Base-by-base conservation (phyloP, 495 filamentous ascomycete species). In the Amorphotheca resinae region DNA sequence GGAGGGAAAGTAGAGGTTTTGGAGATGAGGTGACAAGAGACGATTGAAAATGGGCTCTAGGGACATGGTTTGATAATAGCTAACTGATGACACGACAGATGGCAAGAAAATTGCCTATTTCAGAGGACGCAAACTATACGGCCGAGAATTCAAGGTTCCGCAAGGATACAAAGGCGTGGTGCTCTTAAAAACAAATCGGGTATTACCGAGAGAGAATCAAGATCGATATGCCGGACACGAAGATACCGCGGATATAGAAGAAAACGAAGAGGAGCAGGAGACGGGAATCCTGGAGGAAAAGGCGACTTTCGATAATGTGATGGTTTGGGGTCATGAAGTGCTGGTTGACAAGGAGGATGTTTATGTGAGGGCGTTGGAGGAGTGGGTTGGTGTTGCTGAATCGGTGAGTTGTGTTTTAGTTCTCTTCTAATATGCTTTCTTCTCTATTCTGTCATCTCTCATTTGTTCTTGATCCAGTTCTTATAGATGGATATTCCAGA, bases 341-440 rank as follows among this genome's bases (percentile, higher is more conserved):
- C 39, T 64, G 39, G 65, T 61, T 7, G 70, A 75, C 32, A 60
- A 58, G 3, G 58, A 54, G 5, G 77, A 84, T 62, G 62, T 62
- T 21, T 77, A 80, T 59, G 59, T 76, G 11, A 65, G 68, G 54
- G 72, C 73, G 0, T 65, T 93, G 46, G 76, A 82, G 57, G 89
- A 96, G 61, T 95, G 88, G 89, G 60, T 95, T 50, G 66, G 61
- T 1, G 76, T 93, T 59, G 79, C 87, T 17, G 78, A 80, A 36
- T 26, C 33, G 46, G 54, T 56, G 14, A 25, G 51, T 54, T 15
- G n/a, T n/a, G n/a, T n/a, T n/a, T n/a, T n/a, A n/a, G n/a, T n/a
- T n/a, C n/a, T n/a, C n/a, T n/a, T n/a, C n/a, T n/a, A n/a, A n/a
- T n/a, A n/a, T n/a, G n/a, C n/a, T n/a, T n/a, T n/a, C n/a, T n/a